Conservation (phyloP, 1,284 basidiomycete genomes). For the Paramarasmius palmivorus region DNA sequence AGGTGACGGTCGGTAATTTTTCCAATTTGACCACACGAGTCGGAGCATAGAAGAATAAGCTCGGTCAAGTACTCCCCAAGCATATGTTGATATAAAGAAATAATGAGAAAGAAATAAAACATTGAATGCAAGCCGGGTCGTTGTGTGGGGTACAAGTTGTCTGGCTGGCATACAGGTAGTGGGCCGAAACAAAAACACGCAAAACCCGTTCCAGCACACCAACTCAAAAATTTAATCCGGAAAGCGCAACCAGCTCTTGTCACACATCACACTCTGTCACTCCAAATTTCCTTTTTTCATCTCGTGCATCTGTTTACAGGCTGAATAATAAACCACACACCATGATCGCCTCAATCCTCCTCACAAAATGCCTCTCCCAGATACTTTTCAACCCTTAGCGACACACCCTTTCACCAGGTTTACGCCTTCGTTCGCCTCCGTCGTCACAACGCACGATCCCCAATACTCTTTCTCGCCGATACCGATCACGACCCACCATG, state of each 20-base stretch:
- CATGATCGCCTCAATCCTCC: slow-evolving; percentile 8
- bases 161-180: background rate
- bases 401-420: slow-evolving; percentile 26
- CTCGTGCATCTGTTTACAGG: no score
- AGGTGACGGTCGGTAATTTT: slow-evolving; percentile 13
- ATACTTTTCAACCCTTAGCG: slow-evolving; percentile 23
- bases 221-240: background rate
- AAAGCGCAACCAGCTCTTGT: no score
- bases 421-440: slow-evolving; percentile 16
- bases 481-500: slow-evolving; percentile 6
- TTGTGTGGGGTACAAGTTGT: background rate
- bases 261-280: no score
- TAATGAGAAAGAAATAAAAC: background rate
- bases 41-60: background rate
- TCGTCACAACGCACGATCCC: background rate
- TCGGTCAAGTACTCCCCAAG: background rate
- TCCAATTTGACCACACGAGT: slow-evolving; percentile 5
- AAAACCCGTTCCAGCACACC: background rate
- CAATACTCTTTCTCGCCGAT: background rate
- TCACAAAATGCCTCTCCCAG: slow-evolving; percentile 15
- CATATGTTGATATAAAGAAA: background rate
- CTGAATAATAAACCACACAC: slow-evolving; percentile 1
- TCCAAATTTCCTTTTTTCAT: slow-evolving; percentile 26
- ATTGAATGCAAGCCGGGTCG: background rate
- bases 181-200: background rate